Percentiles rank a stretch among this genome's conserved stretches.
These are phyloP conservation scores for Leccinum uliginosum DNA, from an alignment of 768 basidiomycete species.

Conservation along the genomic window DNA sequence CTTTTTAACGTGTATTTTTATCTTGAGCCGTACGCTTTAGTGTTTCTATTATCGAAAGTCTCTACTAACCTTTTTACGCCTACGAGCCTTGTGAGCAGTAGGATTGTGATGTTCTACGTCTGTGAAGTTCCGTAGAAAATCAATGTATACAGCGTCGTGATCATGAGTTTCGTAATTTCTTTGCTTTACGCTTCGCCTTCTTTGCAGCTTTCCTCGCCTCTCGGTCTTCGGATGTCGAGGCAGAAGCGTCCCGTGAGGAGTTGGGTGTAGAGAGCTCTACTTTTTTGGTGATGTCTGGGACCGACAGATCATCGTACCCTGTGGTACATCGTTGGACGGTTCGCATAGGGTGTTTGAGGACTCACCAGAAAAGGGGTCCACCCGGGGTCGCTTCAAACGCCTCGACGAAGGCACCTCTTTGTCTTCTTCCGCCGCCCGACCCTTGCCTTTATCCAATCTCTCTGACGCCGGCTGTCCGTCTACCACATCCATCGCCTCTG, in stretches of 20 bases:
- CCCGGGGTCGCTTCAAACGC: constrained; percentile 49
- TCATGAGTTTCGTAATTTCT: constrained; percentile 13
- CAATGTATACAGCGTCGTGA: constrained; percentile 11
- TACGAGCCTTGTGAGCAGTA: constrained; percentile 11
- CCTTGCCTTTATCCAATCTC: constrained; percentile 35
- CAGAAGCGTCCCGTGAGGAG: constrained; percentile 21
- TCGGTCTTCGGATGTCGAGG: constrained; percentile 19
- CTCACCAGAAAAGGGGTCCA: constrained; percentile 64
- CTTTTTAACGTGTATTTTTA: constrained; percentile 24
- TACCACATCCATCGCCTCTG: constrained; percentile 7
- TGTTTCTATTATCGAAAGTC: constrained; percentile 9
- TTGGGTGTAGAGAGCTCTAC: background rate
- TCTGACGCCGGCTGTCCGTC: background rate
- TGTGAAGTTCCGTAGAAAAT: constrained; percentile 10
- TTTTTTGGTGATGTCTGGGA: constrained; percentile 12
- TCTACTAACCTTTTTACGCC: constrained; percentile 14
- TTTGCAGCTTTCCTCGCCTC: constrained; percentile 27
- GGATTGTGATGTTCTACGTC: constrained; percentile 11
- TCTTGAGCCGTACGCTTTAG: constrained; percentile 28
- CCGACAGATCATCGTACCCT: constrained; percentile 30
- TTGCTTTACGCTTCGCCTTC: constrained; percentile 34
- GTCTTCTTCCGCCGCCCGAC: constrained; percentile 31
- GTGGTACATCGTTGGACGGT: background rate
- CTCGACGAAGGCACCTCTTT: constrained; percentile 27
- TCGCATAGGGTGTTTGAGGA: background rate